Conservation (phyloP, 768 basidiomycete genomes). For the Xanthoconium purpureum region DNA sequence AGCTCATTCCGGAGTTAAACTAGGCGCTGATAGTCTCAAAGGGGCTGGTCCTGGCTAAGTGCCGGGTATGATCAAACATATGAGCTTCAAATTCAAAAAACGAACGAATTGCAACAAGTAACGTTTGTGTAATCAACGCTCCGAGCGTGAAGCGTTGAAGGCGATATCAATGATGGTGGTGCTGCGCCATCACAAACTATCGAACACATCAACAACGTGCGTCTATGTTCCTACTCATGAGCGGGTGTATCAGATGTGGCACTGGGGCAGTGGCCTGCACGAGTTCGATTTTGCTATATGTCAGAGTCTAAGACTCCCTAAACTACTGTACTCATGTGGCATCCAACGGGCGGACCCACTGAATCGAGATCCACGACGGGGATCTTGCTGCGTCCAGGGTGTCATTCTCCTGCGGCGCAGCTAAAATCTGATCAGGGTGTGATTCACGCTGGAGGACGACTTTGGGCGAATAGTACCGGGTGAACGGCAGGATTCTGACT, state of each 20-base stretch:
- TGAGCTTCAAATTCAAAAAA: no score
- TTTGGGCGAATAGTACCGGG: constrained; percentile 48
- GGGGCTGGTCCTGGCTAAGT: no score
- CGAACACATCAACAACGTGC: neutral
- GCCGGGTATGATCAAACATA: no score
- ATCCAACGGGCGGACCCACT: constrained; percentile 42
- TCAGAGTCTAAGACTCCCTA: no score
- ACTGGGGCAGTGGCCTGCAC: neutral
- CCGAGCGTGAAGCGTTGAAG: neutral
- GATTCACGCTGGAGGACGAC: constrained; percentile 33
- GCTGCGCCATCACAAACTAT: neutral
- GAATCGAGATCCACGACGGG: constrained; percentile 42
- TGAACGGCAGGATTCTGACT: constrained; percentile 35
- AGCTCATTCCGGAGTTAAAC: neutral
- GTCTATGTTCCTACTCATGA: neutral
- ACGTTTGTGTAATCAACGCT: neutral
- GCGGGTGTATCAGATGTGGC: neutral
- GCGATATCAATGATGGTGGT: no score
- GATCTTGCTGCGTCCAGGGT: constrained; percentile 3
- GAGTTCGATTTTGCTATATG: neutral
- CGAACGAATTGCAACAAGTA: neutral
- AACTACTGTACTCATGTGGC: constrained; percentile 12
- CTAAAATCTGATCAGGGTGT: constrained; percentile 23
- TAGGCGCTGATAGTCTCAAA: no score
- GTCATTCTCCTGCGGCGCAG: constrained; percentile 13